phyloP scores from a whole-genome alignment of 371 early-diverging fungal genomes.

The Mortierella sp. region DNA sequence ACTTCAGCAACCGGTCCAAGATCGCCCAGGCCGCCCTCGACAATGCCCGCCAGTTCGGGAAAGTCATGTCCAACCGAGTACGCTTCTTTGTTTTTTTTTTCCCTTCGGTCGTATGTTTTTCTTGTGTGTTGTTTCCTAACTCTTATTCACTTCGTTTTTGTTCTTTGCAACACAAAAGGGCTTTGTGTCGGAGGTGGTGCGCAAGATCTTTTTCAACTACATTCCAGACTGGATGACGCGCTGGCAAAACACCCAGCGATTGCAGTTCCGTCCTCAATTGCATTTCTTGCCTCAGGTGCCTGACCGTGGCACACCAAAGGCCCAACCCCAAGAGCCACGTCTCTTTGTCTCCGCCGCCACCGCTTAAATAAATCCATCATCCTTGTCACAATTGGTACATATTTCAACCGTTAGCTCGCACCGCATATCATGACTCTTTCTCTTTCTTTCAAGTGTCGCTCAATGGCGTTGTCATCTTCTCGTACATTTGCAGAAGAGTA shows the following conservation, averaged over 20 bases:
- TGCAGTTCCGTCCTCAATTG: constrained; percentile 51
- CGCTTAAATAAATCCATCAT: neutral
- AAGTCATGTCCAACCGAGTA: constrained; percentile 54
- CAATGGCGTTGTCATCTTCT: no score
- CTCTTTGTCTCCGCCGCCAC: constrained; percentile 21
- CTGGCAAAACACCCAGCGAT: constrained; percentile 36
- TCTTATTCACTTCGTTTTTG: neutral
- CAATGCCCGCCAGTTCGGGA: constrained; percentile 53
- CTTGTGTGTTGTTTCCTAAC: no score
- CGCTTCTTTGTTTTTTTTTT: neutral
- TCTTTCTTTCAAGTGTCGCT: neutral
- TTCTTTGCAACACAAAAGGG: constrained; percentile 20
- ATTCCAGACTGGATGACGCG: constrained; percentile 50
- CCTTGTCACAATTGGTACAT: neutral
- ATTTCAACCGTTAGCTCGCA: neutral
- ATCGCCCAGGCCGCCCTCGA: constrained; percentile 43
- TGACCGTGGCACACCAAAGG: constrained; percentile 43
- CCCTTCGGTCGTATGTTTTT: neutral
- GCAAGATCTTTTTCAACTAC: constrained; percentile 49
- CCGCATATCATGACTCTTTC: neutral
- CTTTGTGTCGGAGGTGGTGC: constrained; percentile 27
- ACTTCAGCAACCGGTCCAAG: constrained; percentile 35
- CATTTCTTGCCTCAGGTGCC: constrained; percentile 51
- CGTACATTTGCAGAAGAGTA: neutral
- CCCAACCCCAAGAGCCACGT: constrained; percentile 39